Percentiles rank a stretch among this genome's conserved stretches.
Conservation (phyloP, 352 stramenopile genomes). For the Pythium coloratum region DNA sequence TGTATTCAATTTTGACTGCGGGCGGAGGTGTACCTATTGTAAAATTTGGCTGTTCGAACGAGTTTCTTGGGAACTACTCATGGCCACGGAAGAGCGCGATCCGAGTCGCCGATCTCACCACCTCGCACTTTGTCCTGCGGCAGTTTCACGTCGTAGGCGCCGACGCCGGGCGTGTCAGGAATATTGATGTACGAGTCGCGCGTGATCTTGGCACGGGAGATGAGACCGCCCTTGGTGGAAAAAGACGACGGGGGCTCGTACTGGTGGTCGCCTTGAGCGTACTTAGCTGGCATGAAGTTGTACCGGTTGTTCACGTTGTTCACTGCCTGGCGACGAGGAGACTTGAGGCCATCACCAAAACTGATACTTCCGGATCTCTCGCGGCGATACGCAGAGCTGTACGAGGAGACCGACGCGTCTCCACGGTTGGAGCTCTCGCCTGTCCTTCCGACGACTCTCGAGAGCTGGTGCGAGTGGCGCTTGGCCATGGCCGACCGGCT, state of each 20-base stretch:
- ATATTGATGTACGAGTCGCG: slow-evolving; percentile 47
- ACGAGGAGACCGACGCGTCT: slow-evolving; percentile 34
- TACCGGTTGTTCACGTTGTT: slow-evolving; percentile 35
- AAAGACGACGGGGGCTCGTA: slow-evolving; percentile 43
- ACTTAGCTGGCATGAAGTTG: slow-evolving; percentile 36
- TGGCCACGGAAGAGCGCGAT: slow-evolving; percentile 38
- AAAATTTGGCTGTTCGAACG: neutral
- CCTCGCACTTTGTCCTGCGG: slow-evolving; percentile 36
- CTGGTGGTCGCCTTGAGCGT: slow-evolving; percentile 27
- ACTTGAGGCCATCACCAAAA: slow-evolving; percentile 22
- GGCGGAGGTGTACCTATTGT: neutral
- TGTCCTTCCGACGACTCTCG: slow-evolving; percentile 26
- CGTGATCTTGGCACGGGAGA: slow-evolving; percentile 36
- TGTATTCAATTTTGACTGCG: slow-evolving; percentile 13
- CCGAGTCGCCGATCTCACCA: slow-evolving; percentile 48
- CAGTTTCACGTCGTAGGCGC: slow-evolving; percentile 47
- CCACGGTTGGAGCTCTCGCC: slow-evolving; percentile 22
- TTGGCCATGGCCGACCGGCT: slow-evolving; percentile 28
- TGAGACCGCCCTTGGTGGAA: slow-evolving; percentile 43
- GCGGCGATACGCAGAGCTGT: slow-evolving; percentile 29
- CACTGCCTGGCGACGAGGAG: slow-evolving; percentile 18
- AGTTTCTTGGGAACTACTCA: slow-evolving; percentile 13
- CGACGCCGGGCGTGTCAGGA: slow-evolving; percentile 37
- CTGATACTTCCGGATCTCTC: slow-evolving; percentile 26
- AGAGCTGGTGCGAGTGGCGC: slow-evolving; percentile 28